Conservation (phyloP, 2,329 filamentous ascomycete species). For the Endoconidiophora polonica region DNA sequence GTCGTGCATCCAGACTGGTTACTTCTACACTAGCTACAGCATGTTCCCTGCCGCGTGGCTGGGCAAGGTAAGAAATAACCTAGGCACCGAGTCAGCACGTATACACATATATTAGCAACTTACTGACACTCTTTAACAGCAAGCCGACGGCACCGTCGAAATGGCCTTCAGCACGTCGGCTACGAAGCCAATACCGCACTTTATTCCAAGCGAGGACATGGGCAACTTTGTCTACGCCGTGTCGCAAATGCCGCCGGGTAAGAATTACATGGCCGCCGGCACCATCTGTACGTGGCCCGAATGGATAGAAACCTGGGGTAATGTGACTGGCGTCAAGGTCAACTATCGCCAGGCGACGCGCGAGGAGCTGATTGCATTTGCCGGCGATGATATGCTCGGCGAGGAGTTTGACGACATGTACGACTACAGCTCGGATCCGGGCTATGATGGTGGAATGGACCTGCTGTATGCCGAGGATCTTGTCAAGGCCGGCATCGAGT, state of each 20-base stretch:
- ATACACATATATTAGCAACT: not conserved
- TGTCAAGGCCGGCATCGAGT: conserved; percentile 27
- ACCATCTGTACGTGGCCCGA: conserved; percentile 30
- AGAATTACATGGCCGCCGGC: conserved; percentile 31
- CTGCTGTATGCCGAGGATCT: conserved; percentile 28
- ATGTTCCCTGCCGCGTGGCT: conserved; percentile 31
- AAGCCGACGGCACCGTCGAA: conserved; percentile 25
- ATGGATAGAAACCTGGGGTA: conserved; percentile 27
- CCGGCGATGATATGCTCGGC: conserved; percentile 18
- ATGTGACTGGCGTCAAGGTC: conserved; percentile 20
- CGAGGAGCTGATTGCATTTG: conserved; percentile 24
- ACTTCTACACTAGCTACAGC: conserved; percentile 30
- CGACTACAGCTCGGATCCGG: conserved; percentile 28
- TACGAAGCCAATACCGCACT: conserved; percentile 24
- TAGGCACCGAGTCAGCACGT: not conserved
- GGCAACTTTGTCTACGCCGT: conserved; percentile 33
- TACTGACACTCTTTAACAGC: not conserved
- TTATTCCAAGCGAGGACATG: conserved; percentile 30
- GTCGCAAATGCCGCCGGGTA: conserved; percentile 31
- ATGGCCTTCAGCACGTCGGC: conserved; percentile 31
- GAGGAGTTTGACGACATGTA: conserved; percentile 31
- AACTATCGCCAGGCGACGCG: conserved; percentile 25
- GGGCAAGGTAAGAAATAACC: conserved; percentile 22
- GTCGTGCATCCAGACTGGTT: conserved; percentile 34
- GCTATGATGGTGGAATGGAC: conserved; percentile 31